These are phyloP conservation scores for Nothophoma quercina DNA, from an alignment of 2,329 filamentous ascomycete genomes.

Conservation along the genomic window DNA sequence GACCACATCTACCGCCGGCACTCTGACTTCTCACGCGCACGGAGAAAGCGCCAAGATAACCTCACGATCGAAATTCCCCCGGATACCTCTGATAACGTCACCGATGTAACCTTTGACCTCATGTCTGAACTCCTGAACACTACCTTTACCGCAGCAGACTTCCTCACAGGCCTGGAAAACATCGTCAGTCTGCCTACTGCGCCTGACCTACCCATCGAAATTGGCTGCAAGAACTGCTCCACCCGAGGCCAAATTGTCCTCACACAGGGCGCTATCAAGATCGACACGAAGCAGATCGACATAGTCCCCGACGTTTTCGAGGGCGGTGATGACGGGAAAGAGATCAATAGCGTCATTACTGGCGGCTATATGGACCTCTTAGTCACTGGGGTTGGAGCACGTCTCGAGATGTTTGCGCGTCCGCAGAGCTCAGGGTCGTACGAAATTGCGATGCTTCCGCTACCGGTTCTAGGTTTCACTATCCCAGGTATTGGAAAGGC, in stretches of 20 bases:
- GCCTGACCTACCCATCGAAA: conserved; percentile 35
- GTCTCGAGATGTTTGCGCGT: conserved; percentile 45
- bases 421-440: conserved; percentile 34
- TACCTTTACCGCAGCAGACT: conserved; percentile 31
- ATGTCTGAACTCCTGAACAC: conserved; percentile 31
- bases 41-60: conserved; percentile 26
- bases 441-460: conserved; percentile 28
- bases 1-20: conserved; percentile 42
- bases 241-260: conserved; percentile 42
- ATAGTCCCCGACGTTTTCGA: conserved; percentile 34
- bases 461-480: conserved; percentile 41
- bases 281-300: conserved; percentile 36
- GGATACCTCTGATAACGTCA: conserved; percentile 29
- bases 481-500: conserved; percentile 49
- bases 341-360: conserved; percentile 37
- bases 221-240: conserved; percentile 50
- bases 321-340: conserved; percentile 32
- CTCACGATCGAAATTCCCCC: conserved; percentile 26
- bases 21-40: conserved; percentile 27
- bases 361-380: conserved; percentile 46
- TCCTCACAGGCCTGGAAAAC: conserved; percentile 24
- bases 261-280: conserved; percentile 39
- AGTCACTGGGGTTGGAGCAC: conserved; percentile 40
- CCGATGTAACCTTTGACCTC: conserved; percentile 32
- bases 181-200: conserved; percentile 11